Percentiles rank a stretch among this genome's conserved stretches.
Conservation (phyloP, 345 rosid genomes). For the Ceriops tagal region DNA sequence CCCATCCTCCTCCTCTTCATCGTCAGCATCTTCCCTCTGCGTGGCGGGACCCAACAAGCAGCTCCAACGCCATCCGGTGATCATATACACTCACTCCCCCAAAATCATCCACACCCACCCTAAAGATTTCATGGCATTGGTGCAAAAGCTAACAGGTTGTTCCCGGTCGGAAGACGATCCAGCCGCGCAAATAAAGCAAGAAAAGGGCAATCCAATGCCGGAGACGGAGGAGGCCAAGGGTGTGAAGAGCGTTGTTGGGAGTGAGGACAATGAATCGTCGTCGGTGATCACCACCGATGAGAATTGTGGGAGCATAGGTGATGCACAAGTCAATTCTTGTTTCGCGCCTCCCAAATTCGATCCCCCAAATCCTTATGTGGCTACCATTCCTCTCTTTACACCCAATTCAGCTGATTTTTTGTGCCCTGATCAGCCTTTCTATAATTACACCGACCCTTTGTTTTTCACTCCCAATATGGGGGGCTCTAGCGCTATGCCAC, state of each 20-base stretch:
- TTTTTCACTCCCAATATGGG: slow-evolving; percentile 45
- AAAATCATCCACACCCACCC: slow-evolving; percentile 85
- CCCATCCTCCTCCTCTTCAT: slow-evolving; percentile 21
- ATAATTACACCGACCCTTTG: slow-evolving; percentile 43
- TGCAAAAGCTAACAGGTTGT: slow-evolving; percentile 84
- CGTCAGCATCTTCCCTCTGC: slow-evolving; percentile 20
- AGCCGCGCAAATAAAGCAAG: not conserved
- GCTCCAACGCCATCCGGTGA: slow-evolving; percentile 71
- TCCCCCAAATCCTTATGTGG: slow-evolving; percentile 35
- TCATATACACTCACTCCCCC: slow-evolving; percentile 92
- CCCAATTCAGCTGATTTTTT: slow-evolving; percentile 44
- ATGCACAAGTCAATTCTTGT: slow-evolving; percentile 53
- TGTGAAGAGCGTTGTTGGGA: not conserved
- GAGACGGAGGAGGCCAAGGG: slow-evolving; percentile 22
- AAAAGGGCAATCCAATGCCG: slow-evolving; percentile 5
- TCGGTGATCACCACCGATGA: slow-evolving; percentile 71
- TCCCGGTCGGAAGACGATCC: slow-evolving; percentile 45
- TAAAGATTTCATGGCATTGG: slow-evolving; percentile 81
- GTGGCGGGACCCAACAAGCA: slow-evolving; percentile 23
- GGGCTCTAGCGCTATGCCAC: slow-evolving; percentile 41
- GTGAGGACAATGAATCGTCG: slow-evolving; percentile 61
- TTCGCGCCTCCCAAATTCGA: slow-evolving; percentile 37
- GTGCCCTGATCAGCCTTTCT: slow-evolving; percentile 41
- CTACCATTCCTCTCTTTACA: slow-evolving; percentile 44
- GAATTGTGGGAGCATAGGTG: slow-evolving; percentile 37